These are phyloP conservation scores for Verticillium nonalfalfae DNA, from an alignment of 2,329 filamentous ascomycete genomes.

Conservation along the genomic window DNA sequence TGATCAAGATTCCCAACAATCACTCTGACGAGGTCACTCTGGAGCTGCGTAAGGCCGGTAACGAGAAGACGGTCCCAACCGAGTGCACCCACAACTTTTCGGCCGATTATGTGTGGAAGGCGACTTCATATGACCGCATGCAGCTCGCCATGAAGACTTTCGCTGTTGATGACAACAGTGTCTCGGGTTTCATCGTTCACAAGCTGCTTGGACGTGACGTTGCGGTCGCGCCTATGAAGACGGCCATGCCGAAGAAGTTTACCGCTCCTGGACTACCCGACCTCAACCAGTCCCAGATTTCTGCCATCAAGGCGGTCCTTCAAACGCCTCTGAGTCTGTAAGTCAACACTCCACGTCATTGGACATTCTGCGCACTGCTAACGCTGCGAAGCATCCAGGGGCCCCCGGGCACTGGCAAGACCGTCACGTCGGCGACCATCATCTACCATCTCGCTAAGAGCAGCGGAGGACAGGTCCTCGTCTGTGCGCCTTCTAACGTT, in stretches of 20 bases:
- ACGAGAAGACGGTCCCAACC: conserved; percentile 92
- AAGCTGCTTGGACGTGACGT: conserved; percentile 94
- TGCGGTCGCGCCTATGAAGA: conserved; percentile 90
- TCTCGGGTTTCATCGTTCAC: conserved; percentile 98
- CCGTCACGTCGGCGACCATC: conserved; percentile 95
- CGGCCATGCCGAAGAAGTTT: conserved; percentile 92
- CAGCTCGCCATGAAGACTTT: conserved; percentile 99
- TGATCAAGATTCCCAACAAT: conserved; percentile 99
- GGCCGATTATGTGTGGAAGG: conserved; percentile 99
- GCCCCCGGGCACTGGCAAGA: conserved; percentile 95
- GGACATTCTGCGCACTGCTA: background rate
- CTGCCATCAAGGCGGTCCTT: conserved; percentile 90
- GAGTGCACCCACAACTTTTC: conserved; percentile 98
- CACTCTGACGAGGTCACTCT: conserved; percentile 96
- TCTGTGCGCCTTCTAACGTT: conserved; percentile 96
- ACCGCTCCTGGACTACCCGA: conserved; percentile 91
- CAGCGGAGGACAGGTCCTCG: conserved; percentile 88
- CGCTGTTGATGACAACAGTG: conserved; percentile 94
- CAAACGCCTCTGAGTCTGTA: conserved; percentile 81
- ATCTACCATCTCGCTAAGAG: conserved; percentile 97
- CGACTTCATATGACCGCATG: conserved; percentile 98
- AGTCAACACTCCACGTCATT: background rate
- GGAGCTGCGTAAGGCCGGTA: conserved; percentile 87
- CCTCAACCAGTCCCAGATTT: conserved; percentile 91
- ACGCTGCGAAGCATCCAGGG: conserved; percentile 62